These are phyloP conservation scores for Wickerhamiella occidentalis DNA, from an alignment of 805 yeast species.

Conservation along the genomic window DNA sequence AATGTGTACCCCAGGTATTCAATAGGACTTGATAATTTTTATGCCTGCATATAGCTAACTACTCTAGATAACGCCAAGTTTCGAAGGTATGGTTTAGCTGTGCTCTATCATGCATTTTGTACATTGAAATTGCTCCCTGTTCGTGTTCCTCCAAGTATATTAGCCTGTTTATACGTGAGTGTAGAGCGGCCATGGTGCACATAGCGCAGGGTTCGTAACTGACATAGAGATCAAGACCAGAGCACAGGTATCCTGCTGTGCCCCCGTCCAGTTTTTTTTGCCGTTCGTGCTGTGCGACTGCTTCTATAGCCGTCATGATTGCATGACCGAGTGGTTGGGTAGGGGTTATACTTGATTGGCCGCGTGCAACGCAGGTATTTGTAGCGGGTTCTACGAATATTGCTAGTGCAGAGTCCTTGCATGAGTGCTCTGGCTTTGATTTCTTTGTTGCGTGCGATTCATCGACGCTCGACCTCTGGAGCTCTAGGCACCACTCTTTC, in stretches of 20 bases:
- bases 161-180: slow-evolving; percentile 66
- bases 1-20: no score
- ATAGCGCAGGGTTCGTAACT: slow-evolving; percentile 94
- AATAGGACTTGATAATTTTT: no score
- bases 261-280: slow-evolving; percentile 27
- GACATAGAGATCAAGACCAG: slow-evolving; percentile 64
- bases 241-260: slow-evolving; percentile 49
- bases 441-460: slow-evolving; percentile 17
- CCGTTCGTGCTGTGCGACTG: slow-evolving; percentile 47
- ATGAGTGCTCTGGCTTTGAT: neutral
- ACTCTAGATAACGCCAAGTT: slow-evolving; percentile 36
- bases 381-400: slow-evolving; percentile 49
- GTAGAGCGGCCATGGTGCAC: slow-evolving; percentile 94
- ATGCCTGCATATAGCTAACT: neutral
- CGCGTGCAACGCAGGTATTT: slow-evolving; percentile 35
- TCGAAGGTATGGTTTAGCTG: slow-evolving; percentile 81
- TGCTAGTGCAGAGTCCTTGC: slow-evolving; percentile 26
- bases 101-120: slow-evolving; percentile 61
- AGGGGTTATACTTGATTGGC: slow-evolving; percentile 15
- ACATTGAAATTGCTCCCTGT: slow-evolving; percentile 47
- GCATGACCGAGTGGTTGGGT: slow-evolving; percentile 57
- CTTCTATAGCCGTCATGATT: slow-evolving; percentile 55
- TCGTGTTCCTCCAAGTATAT: slow-evolving; percentile 32
- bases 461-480: slow-evolving; percentile 13
- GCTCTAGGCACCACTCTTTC: slow-evolving; percentile 26